These are phyloP conservation scores for Pyrenophora teres DNA, from an alignment of 2,329 filamentous ascomycete species.

Conservation along the genomic window DNA sequence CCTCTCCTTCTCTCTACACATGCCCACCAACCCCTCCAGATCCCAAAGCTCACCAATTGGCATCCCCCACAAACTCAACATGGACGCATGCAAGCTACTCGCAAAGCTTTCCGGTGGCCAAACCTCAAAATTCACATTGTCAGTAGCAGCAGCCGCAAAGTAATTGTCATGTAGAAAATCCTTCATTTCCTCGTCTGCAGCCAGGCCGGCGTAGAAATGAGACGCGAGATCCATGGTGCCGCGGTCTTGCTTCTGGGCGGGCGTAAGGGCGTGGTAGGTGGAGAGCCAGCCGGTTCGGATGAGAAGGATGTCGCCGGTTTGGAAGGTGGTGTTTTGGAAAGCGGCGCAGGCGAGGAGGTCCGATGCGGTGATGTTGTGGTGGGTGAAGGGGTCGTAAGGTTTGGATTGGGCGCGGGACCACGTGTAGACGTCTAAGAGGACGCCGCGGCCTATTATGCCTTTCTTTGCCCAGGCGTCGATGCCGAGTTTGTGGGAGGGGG, in stretches of 20 bases:
- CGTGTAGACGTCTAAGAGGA: constrained; percentile 59
- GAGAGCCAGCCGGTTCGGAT: constrained; percentile 35
- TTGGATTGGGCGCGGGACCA: constrained; percentile 22
- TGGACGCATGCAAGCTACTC: constrained; percentile 26
- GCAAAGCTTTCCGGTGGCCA: constrained; percentile 25
- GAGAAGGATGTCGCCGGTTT: constrained; percentile 39
- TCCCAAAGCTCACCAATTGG: constrained; percentile 46
- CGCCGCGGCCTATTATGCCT: constrained; percentile 61
- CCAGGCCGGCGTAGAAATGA: constrained; percentile 61
- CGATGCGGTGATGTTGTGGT: constrained; percentile 19
- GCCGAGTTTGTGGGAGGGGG: constrained; percentile 28
- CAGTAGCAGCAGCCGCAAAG: constrained; percentile 36
- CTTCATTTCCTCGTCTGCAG: constrained; percentile 83
- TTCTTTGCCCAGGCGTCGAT: constrained; percentile 54
- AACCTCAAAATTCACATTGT: constrained; percentile 44
- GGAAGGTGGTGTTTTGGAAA: constrained; percentile 22
- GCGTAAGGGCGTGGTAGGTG: constrained; percentile 19
- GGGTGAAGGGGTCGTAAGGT: constrained; percentile 30
- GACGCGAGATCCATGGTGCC: constrained; percentile 13
- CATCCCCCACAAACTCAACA: constrained; percentile 39
- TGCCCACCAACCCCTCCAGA: constrained; percentile 34
- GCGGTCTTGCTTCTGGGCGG: constrained; percentile 9
- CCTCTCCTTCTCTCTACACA: constrained; percentile 33
- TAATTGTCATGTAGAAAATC: constrained; percentile 77
- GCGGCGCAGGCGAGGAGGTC: constrained; percentile 27